Conservation (phyloP, 106 monocot species). For the Acanthochlamys bracteata region DNA sequence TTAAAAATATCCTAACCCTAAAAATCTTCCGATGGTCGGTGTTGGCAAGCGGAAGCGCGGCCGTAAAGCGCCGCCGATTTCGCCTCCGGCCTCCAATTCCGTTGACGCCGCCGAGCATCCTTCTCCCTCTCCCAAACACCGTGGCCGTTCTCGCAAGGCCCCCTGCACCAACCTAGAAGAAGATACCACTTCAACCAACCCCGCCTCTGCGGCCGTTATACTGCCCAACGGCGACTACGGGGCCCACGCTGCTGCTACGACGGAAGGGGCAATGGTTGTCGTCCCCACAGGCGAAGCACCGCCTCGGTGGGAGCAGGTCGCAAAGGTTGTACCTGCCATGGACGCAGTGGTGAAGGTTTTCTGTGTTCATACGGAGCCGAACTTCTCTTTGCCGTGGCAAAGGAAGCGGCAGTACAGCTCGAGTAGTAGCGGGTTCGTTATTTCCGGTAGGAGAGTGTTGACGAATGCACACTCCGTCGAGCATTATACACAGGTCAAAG, state of each 20-base stretch:
- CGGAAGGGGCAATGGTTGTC: constrained; percentile 12
- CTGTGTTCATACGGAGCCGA: constrained; percentile 96
- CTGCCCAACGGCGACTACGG: constrained; percentile 6
- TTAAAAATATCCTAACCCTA: neutral
- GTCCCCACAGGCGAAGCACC: constrained; percentile 8
- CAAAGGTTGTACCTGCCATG: constrained; percentile 63
- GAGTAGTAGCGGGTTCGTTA: constrained; percentile 87
- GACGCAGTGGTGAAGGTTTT: constrained; percentile 99
- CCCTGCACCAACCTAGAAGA: neutral
- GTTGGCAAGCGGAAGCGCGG: constrained; percentile 35
- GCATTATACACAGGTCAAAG: constrained; percentile 94
- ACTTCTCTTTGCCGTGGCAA: constrained; percentile 99
- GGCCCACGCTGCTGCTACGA: neutral
- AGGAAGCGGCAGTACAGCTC: constrained; percentile 97
- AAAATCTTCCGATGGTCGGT: neutral
- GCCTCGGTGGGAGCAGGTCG: constrained; percentile 48
- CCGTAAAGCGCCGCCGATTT: constrained; percentile 25
- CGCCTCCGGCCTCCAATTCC: constrained; percentile 5
- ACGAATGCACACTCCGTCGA: constrained; percentile 98
- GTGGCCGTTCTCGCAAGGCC: constrained; percentile 27
- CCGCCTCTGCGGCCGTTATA: neutral
- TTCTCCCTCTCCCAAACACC: constrained; percentile 9
- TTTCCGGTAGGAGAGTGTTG: constrained; percentile 67
- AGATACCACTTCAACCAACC: neutral
- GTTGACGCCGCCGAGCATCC: constrained; percentile 2